Conservation (phyloP, 345 rosid species). For the rapeseed (Brassica napus) region DNA sequence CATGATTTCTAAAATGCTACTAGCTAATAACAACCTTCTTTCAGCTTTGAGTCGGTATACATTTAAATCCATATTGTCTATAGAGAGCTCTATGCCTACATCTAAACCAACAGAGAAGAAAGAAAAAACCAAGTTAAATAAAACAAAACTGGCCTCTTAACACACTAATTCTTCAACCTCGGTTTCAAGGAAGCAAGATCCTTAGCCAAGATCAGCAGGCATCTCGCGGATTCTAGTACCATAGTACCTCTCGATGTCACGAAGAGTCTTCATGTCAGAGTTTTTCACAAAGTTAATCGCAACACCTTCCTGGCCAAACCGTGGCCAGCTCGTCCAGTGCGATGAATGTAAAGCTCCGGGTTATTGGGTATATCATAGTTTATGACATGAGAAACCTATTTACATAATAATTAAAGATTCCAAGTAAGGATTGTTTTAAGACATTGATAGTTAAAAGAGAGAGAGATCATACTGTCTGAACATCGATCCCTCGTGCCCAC, state of each 20-base stretch:
- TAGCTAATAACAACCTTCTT: background rate
- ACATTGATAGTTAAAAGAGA: background rate
- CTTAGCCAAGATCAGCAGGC: slow-evolving; percentile 76
- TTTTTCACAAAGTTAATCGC: slow-evolving; percentile 83
- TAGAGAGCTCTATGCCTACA: background rate
- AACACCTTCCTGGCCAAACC: slow-evolving; percentile 95
- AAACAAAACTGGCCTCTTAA: slow-evolving; percentile 10
- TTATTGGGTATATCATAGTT: slow-evolving; percentile 92
- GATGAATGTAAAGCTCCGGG: slow-evolving; percentile 93
- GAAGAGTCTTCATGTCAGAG: slow-evolving; percentile 73
- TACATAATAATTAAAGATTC: background rate
- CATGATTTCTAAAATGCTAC: slow-evolving; percentile 21
- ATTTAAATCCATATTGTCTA: background rate
- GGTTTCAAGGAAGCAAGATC: background rate
- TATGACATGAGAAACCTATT: slow-evolving; percentile 86
- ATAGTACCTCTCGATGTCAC: slow-evolving; percentile 78
- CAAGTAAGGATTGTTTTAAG: background rate
- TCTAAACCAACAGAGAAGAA: background rate
- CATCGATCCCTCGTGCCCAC: slow-evolving; percentile 96
- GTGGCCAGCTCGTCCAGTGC: slow-evolving; percentile 89
- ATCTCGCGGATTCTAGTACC: slow-evolving; percentile 83
- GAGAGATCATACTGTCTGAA: slow-evolving; percentile 67
- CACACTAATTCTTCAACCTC: slow-evolving; percentile 3
- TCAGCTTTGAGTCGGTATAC: background rate
- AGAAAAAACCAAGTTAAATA: background rate